Evolutionary conservation across 2,329 filamentous ascomycete species (phyloP), one percentile per base, ranked within the genome.

Genomic region (Diaporthe australafricana): DNA sequence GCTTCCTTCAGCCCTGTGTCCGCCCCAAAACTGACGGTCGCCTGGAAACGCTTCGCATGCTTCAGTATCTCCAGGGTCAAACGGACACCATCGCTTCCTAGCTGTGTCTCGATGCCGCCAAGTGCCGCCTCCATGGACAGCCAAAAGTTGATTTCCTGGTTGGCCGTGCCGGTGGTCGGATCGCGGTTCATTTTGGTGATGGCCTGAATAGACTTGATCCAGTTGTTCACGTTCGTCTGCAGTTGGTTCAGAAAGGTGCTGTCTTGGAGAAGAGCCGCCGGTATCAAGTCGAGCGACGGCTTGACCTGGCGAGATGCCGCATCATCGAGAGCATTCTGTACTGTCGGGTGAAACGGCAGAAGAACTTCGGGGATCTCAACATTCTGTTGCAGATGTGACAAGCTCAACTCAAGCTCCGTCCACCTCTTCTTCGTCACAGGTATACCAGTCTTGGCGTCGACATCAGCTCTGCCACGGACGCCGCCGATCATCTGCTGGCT

Each of bases 111-210:
- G 72, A 99, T 98, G 35, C 93, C 93, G 80, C 98, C 95, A 75
- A 99, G 84, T 5, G 95, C 94, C 20, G 92, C 93, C 82, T 99
- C 97, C 93, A 99, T 98, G 2, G 95, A 97, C 65, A 99, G 83
- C 96, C 96, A 99, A 80, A 99, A 99, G 82, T 98, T 98, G 82
- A 99, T 98, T 82, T 99, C 96, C 81, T 98, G 96, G 70, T 94
- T 96, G 40, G 96, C 96, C 27, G 95, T 97, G 40, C 81, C 92
- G 80, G 86, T 89, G 5, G 87, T 85, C 0, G 94, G 91, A 77
- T 99, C 96, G 78, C 95, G 91, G 50, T 94, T 94, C 86, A 98
- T 93, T 83, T 97, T 97, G 48, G 96, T 99, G 77, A 98, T 97
- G 60, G 93, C 92, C 81, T 98, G 96, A 75, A 99, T 99, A 14